These are phyloP conservation scores for Colletotrichum tofieldiae DNA, from an alignment of 2,329 filamentous ascomycete genomes.

Conservation along the genomic window DNA sequence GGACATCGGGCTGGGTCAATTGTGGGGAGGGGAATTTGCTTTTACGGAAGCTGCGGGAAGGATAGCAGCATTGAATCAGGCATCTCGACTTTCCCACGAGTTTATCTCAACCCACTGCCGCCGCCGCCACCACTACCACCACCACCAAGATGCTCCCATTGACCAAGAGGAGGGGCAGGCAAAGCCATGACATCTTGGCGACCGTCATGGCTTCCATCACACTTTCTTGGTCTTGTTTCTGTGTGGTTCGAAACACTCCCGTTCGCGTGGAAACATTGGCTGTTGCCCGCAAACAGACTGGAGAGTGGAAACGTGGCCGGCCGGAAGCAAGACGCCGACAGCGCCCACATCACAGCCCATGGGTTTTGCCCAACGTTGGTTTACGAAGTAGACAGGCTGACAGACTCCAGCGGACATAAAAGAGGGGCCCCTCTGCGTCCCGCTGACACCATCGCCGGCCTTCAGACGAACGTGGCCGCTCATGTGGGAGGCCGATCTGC, in stretches of 20 bases:
- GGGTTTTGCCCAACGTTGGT: not conserved
- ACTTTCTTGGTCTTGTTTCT: slow-evolving; percentile 34
- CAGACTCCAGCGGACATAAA: not conserved
- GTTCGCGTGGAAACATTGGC: not conserved
- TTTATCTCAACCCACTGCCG: not conserved
- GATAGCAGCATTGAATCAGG: not conserved
- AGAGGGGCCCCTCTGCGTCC: not conserved
- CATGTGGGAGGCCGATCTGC: not conserved
- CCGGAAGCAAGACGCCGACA: not conserved
- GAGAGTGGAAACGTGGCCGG: not conserved
- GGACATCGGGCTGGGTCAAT: too few species aligned
- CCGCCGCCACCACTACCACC: not conserved
- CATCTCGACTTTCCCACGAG: not conserved
- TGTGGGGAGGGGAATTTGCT: not conserved
- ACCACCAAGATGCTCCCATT: not conserved
- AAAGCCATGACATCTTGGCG: slow-evolving; percentile 13
- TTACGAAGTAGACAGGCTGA: not conserved
- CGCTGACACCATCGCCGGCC: slow-evolving; percentile 1
- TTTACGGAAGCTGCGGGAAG: slow-evolving; percentile 10
- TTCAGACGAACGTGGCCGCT: slow-evolving; percentile 26
- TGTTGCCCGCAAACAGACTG: not conserved
- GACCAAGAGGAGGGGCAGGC: not conserved
- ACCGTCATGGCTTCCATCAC: slow-evolving; percentile 19
- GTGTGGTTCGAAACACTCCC: not conserved
- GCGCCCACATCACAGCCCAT: not conserved